Percentiles rank a stretch among this genome's conserved stretches.
These are phyloP conservation scores for Arbutus unedo DNA, from an alignment of 148 eudicot species.

Conservation along the genomic window DNA sequence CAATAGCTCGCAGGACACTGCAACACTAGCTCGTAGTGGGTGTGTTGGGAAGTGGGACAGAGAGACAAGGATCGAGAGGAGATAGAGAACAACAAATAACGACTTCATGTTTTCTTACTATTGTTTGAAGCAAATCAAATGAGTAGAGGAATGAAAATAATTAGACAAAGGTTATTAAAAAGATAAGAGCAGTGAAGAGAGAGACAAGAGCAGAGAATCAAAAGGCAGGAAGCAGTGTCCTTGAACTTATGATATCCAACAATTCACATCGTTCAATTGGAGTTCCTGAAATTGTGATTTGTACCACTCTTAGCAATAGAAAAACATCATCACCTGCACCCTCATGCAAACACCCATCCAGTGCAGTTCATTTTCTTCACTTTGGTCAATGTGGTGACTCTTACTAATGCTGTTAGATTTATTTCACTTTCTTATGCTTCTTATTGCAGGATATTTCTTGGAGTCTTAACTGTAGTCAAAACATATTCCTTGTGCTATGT, in stretches of 20 bases:
- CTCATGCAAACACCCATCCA: background rate
- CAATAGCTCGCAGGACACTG: background rate
- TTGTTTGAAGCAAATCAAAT: background rate
- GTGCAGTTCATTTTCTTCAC: background rate
- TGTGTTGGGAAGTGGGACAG: background rate
- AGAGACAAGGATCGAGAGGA: background rate
- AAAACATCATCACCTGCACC: background rate
- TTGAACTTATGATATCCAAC: background rate
- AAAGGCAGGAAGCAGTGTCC: background rate
- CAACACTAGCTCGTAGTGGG: background rate
- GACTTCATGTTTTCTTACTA: background rate
- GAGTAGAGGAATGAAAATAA: background rate
- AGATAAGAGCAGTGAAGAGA: background rate
- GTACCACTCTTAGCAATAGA: background rate
- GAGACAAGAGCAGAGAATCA: background rate
- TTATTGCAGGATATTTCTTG: background rate
- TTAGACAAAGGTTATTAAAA: background rate
- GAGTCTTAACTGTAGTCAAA: background rate
- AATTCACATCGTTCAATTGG: background rate
- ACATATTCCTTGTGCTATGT: background rate
- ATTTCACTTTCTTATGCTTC: conserved; percentile 11
- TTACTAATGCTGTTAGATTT: background rate
- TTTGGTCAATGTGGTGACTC: background rate
- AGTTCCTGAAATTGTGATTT: background rate
- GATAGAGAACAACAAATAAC: background rate